Evolutionary conservation across 805 yeast genomes (phyloP).

Genomic region (Ogataea methanolica): DNA sequence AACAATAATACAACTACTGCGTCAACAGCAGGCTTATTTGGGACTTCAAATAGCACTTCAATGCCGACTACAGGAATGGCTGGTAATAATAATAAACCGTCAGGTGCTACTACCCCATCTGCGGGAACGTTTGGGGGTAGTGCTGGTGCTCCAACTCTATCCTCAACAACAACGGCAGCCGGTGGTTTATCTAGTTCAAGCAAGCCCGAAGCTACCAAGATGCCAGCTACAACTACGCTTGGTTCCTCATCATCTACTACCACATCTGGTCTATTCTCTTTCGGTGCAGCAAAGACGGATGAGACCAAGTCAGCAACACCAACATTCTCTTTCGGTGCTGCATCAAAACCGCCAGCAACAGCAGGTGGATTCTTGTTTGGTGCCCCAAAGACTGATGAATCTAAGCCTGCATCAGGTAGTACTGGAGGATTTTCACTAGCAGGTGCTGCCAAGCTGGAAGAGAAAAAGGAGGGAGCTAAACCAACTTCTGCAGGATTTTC

Average conservation of each 20-base stretch:
- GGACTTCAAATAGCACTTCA: no score
- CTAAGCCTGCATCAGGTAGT: constrained; percentile 7
- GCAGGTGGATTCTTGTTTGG: not conserved
- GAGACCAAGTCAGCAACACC: not conserved
- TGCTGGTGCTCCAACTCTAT: no score
- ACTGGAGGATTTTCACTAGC: not conserved
- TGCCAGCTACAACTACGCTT: not conserved
- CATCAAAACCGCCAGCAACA: not conserved
- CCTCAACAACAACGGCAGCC: no score
- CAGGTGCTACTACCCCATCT: no score
- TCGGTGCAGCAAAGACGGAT: constrained; percentile 4
- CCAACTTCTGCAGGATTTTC: constrained; percentile 5
- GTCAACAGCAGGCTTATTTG: no score
- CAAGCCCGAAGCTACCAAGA: not conserved
- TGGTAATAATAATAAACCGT: no score
- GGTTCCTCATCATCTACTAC: not conserved
- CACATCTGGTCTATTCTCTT: constrained; percentile 1
- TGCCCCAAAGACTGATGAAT: not conserved
- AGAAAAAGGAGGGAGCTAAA: constrained; percentile 5
- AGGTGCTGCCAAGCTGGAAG: constrained; percentile 3
- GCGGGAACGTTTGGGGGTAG: no score
- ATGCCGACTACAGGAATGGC: no score
- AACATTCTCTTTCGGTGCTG: not conserved
- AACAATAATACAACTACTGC: no score
- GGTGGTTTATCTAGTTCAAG: not conserved